These are phyloP conservation scores for Sclerotinia sclerotiorum DNA, from an alignment of 2,329 filamentous ascomycete species.

Conservation along the genomic window DNA sequence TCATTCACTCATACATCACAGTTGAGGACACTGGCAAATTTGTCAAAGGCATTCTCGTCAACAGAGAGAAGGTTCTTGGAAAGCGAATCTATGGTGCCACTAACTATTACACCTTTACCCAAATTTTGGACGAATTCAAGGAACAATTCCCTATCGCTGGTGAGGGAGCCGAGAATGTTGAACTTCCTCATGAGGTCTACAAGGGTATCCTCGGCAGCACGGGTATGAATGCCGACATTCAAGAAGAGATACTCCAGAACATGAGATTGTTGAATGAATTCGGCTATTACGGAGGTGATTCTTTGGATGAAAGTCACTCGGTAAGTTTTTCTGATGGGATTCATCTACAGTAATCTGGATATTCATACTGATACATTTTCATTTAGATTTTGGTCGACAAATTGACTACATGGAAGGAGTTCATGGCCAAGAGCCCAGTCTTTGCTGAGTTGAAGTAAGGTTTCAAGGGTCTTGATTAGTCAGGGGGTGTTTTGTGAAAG, in stretches of 20 bases:
- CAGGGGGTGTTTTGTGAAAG: background rate
- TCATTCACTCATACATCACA: background rate
- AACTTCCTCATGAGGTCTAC: conserved; percentile 46
- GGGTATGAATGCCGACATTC: conserved; percentile 45
- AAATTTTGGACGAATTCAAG: conserved; percentile 46
- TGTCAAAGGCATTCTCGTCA: conserved; percentile 39
- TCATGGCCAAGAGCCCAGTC: conserved; percentile 39
- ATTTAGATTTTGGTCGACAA: conserved; percentile 42
- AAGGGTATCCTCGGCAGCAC: conserved; percentile 40
- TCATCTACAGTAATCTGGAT: background rate
- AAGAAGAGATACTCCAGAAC: conserved; percentile 54
- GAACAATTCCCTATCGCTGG: conserved; percentile 45
- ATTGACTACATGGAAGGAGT: conserved; percentile 47
- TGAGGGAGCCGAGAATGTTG: conserved; percentile 42
- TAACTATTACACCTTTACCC: conserved; percentile 44
- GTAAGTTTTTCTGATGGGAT: conserved; percentile 25
- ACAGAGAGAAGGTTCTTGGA: conserved; percentile 44
- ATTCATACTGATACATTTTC: conserved; percentile 23
- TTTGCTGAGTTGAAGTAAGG: conserved; percentile 44
- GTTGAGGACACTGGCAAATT: conserved; percentile 42
- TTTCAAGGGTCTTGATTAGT: background rate
- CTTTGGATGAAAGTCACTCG: conserved; percentile 44
- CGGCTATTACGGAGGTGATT: conserved; percentile 53
- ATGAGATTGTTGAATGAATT: conserved; percentile 52
- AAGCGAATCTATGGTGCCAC: conserved; percentile 47